Evolutionary conservation across 2,329 filamentous ascomycete species (phyloP).

Genomic region (Hawksworthiomyces lignivorus): DNA sequence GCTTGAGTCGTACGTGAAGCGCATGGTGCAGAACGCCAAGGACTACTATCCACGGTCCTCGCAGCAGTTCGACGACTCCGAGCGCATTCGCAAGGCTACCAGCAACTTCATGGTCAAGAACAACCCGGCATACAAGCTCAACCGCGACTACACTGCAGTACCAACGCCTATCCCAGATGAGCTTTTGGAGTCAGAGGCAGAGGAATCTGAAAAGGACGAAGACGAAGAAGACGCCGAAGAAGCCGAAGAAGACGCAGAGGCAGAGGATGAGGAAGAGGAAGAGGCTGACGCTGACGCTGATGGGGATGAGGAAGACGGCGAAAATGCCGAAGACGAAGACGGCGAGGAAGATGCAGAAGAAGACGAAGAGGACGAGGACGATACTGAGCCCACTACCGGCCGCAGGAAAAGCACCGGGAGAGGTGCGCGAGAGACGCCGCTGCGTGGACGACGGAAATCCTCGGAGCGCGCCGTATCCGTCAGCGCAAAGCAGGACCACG

Average conservation of each 20-base stretch:
- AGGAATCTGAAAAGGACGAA: conserved; percentile 15
- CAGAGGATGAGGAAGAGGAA: conserved; percentile 21
- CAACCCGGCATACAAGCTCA: conserved; percentile 72
- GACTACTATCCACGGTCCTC: conserved; percentile 71
- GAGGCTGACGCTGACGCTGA: conserved; percentile 15
- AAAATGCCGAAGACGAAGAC: conserved; percentile 11
- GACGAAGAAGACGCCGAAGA: conserved; percentile 24
- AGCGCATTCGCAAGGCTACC: conserved; percentile 76
- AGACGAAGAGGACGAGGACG: conserved; percentile 5
- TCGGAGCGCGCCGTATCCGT: conserved; percentile 8
- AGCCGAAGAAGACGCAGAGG: conserved; percentile 31
- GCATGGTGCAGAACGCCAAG: conserved; percentile 82
- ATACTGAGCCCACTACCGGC: conserved; percentile 7
- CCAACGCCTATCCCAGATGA: conserved; percentile 65
- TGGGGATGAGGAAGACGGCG: conserved; percentile 13
- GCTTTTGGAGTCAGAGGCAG: conserved; percentile 17
- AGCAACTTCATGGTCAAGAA: conserved; percentile 82
- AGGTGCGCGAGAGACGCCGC: conserved; percentile 6
- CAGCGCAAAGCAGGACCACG: conserved; percentile 33
- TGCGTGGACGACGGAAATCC: conserved; percentile 10
- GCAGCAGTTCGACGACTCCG: conserved; percentile 71
- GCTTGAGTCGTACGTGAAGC: conserved; percentile 78
- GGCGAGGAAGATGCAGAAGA: conserved; percentile 17
- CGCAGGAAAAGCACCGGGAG: conserved; percentile 15
- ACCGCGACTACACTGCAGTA: conserved; percentile 58